phyloP scores from a whole-genome alignment of 2,329 filamentous ascomycete genomes.

The Penicillium sp. region DNA sequence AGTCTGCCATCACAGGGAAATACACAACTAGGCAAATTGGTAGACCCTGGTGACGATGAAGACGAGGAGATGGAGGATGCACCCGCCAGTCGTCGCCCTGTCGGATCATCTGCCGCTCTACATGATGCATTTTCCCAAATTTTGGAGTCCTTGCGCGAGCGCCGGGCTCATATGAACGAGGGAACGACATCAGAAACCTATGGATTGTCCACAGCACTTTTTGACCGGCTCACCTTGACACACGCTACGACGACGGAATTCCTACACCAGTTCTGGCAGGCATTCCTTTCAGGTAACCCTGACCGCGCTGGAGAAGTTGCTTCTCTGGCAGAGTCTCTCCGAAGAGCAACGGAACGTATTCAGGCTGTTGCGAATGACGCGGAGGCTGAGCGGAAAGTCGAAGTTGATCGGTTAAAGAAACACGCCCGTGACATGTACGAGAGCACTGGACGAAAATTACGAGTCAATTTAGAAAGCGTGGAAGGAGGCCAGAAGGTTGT shows the following conservation, averaged over 20 bases:
- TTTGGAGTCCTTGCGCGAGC: constrained; percentile 57
- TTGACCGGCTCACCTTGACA: constrained; percentile 67
- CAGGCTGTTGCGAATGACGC: constrained; percentile 76
- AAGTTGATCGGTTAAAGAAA: constrained; percentile 65
- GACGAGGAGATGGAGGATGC: constrained; percentile 56
- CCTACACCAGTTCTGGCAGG: constrained; percentile 93
- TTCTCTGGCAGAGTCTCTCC: constrained; percentile 78
- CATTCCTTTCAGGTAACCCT: constrained; percentile 84
- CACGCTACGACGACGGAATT: constrained; percentile 95
- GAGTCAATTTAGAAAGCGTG: constrained; percentile 64
- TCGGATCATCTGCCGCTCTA: constrained; percentile 69
- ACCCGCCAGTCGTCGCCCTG: constrained; percentile 42
- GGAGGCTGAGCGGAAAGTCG: constrained; percentile 68
- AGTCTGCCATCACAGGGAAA: constrained; percentile 55
- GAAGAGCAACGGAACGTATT: constrained; percentile 74
- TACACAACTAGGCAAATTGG: constrained; percentile 64
- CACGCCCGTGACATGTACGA: constrained; percentile 70
- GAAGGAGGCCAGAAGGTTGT: constrained; percentile 76
- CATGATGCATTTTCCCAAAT: constrained; percentile 57
- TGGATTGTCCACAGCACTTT: constrained; percentile 52
- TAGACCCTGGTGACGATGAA: constrained; percentile 55
- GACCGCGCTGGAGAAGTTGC: constrained; percentile 77
- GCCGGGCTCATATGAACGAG: constrained; percentile 49
- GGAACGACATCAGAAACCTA: constrained; percentile 39
- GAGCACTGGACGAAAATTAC: constrained; percentile 70